These are phyloP conservation scores for Arabidopsis arenosa DNA, from an alignment of 345 rosid genomes.

Conservation along the genomic window DNA sequence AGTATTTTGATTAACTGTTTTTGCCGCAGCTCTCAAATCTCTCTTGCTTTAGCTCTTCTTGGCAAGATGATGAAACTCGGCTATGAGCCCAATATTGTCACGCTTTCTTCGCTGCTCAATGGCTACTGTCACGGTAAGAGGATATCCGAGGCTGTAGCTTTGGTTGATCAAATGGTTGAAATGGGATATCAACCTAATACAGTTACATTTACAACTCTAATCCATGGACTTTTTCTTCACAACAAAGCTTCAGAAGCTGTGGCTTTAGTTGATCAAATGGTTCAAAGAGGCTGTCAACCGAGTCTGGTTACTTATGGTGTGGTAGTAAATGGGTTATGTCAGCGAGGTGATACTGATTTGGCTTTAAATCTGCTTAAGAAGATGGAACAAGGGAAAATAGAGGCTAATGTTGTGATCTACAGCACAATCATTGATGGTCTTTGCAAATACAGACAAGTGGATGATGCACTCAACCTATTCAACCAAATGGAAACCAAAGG, in stretches of 20 bases:
- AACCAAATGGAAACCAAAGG: not conserved
- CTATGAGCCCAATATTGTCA: not conserved
- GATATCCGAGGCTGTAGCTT: not conserved
- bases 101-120: not conserved
- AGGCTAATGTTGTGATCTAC: not conserved
- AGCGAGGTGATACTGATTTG: slow-evolving; percentile 13
- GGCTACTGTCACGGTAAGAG: not conserved
- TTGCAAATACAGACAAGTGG: not conserved
- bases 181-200: not conserved
- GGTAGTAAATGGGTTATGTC: not conserved
- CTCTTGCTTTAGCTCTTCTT: not conserved
- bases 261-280: not conserved
- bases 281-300: not conserved
- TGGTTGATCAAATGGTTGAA: slow-evolving; percentile 14
- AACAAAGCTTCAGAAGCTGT: not conserved
- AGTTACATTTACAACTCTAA: not conserved
- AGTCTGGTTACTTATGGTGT: not conserved
- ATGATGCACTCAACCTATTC: slow-evolving; percentile 3
- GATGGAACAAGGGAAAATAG: not conserved
- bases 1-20: not conserved
- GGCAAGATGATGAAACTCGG: slow-evolving; percentile 14
- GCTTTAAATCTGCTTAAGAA: slow-evolving; percentile 11
- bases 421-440: slow-evolving; percentile 4
- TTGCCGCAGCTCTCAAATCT: not conserved
- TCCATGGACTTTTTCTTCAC: slow-evolving; percentile 21